A percentile compares a stretch with the other conserved stretches of the same genome.
These are phyloP conservation scores for Farysia itapuensis DNA, from an alignment of 1,284 basidiomycete species.

Conservation along the genomic window DNA sequence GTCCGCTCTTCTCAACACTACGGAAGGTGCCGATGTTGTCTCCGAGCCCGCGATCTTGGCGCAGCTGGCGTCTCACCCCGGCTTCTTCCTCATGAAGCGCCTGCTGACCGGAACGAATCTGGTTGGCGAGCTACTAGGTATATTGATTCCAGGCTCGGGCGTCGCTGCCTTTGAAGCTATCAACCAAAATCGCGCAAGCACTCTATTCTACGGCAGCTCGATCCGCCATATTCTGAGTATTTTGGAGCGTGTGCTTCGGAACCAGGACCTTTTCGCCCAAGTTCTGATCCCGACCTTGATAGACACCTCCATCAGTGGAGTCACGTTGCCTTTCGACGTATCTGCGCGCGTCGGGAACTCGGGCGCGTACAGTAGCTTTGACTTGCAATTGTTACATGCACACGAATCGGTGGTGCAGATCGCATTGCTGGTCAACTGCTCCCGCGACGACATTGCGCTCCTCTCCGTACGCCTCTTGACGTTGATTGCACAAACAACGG, in stretches of 20 bases:
- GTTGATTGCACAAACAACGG: slow-evolving; percentile 66
- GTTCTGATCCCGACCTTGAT: slow-evolving; percentile 78
- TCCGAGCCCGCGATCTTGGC: slow-evolving; percentile 50
- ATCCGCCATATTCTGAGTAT: slow-evolving; percentile 81
- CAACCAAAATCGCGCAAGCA: slow-evolving; percentile 72
- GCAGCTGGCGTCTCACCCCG: slow-evolving; percentile 70
- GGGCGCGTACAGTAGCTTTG: slow-evolving; percentile 74
- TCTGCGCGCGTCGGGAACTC: slow-evolving; percentile 36
- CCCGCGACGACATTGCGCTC: slow-evolving; percentile 73
- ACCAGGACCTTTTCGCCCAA: slow-evolving; percentile 87
- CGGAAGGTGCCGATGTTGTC: slow-evolving; percentile 27
- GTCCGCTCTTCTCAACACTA: slow-evolving; percentile 50
- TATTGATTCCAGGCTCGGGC: slow-evolving; percentile 63
- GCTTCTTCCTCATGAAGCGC: slow-evolving; percentile 80
- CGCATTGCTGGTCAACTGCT: slow-evolving; percentile 77
- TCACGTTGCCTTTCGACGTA: slow-evolving; percentile 32
- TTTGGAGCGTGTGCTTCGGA: slow-evolving; percentile 75
- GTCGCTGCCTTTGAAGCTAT: slow-evolving; percentile 61
- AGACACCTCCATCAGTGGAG: slow-evolving; percentile 61
- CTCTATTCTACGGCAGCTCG: slow-evolving; percentile 69
- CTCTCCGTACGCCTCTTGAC: slow-evolving; percentile 78
- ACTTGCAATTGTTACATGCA: slow-evolving; percentile 68
- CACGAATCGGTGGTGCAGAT: slow-evolving; percentile 77
- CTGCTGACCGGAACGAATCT: slow-evolving; percentile 74
- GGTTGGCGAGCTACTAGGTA: slow-evolving; percentile 73